A percentile compares a stretch with the other conserved stretches of the same genome.
Evolutionary conservation across 305 asterid genomes (phyloP).

Genomic region (Rubia tinctorum): DNA sequence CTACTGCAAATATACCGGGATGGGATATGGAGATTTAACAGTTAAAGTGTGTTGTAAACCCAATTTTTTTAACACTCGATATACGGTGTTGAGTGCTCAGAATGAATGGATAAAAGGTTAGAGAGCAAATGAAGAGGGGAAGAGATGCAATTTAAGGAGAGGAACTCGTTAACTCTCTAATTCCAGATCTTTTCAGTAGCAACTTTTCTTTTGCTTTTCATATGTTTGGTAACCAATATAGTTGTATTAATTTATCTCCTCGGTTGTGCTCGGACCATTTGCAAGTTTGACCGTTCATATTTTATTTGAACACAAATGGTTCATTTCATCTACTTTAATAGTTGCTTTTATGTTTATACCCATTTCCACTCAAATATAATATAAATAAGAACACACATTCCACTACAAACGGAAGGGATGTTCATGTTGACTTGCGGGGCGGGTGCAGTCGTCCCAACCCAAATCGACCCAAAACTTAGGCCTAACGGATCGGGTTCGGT

Average conservation of each 20-base stretch:
- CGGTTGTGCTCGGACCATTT: background rate
- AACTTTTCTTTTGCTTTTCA: background rate
- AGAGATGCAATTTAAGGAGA: background rate
- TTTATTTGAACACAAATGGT: background rate
- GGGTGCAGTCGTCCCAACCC: too few species aligned
- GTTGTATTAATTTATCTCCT: background rate
- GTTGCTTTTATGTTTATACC: too few species aligned
- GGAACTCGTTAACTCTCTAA: background rate
- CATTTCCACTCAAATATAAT: too few species aligned
- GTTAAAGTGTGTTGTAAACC: background rate
- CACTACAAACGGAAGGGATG: too few species aligned
- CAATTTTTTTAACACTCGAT: background rate
- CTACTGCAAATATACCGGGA: slow-evolving; percentile 32
- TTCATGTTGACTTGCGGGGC: too few species aligned
- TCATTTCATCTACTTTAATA: background rate
- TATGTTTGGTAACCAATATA: background rate
- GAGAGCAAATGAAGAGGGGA: slow-evolving; percentile 1
- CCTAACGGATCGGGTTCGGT: too few species aligned
- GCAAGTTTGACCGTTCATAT: background rate
- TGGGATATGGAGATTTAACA: slow-evolving; percentile 19
- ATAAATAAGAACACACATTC: too few species aligned
- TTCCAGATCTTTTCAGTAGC: background rate
- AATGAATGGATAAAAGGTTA: background rate
- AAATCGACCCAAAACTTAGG: too few species aligned
- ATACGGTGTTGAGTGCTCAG: slow-evolving; percentile 6